phyloP scores from a whole-genome alignment of 2,329 filamentous ascomycete species.

The Paraconiothyrium sp. region DNA sequence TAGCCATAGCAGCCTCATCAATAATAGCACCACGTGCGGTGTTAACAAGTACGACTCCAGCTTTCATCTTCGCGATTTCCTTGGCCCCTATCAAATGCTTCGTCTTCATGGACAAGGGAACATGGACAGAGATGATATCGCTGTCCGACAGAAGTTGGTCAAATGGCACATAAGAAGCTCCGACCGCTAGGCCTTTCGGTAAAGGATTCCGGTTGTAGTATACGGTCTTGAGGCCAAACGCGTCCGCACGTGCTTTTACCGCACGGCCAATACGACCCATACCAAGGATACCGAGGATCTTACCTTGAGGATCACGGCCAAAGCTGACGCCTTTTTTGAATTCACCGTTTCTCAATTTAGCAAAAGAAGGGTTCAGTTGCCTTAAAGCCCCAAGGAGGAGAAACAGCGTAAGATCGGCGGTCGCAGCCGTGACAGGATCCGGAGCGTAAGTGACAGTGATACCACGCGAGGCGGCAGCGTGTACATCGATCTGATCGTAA shows the following conservation, averaged over 20 bases:
- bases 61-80: conserved; percentile 81
- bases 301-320: conserved; percentile 82
- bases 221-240: conserved; percentile 77
- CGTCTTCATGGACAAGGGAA: conserved; percentile 83
- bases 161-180: conserved; percentile 75
- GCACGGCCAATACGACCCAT: conserved; percentile 89
- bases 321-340: conserved; percentile 64
- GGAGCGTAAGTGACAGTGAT: conserved; percentile 83
- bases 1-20: conserved; percentile 80
- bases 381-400: conserved; percentile 82
- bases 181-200: conserved; percentile 62
- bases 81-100: conserved; percentile 76
- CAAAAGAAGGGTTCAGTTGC: neutral
- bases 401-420: conserved; percentile 83
- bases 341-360: conserved; percentile 50
- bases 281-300: conserved; percentile 80
- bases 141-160: conserved; percentile 75
- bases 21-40: conserved; percentile 85
- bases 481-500: conserved; percentile 83
- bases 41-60: conserved; percentile 79
- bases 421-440: conserved; percentile 82
- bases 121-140: conserved; percentile 81
- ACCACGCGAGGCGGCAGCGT: conserved; percentile 72
- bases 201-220: conserved; percentile 78
- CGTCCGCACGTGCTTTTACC: conserved; percentile 76